Evolutionary conservation across 257 asterid species (phyloP).

Genomic region (Penstemon eatonii): DNA sequence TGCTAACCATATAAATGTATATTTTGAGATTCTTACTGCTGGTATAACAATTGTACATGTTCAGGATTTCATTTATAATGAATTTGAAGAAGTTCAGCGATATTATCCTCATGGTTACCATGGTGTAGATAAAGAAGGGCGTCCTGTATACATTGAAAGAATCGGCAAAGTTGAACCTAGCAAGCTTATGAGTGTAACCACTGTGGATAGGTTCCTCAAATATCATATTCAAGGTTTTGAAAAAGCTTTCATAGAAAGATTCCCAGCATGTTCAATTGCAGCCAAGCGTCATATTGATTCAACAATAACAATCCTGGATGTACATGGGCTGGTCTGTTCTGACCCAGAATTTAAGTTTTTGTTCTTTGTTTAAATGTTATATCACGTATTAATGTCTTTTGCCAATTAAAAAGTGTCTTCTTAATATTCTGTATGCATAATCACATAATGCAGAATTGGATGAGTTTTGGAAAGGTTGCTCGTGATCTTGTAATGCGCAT

Average conservation of each 20-base stretch:
- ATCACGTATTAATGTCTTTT: constrained; percentile 4
- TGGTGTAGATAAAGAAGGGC: constrained; percentile 92
- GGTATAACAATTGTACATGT: constrained; percentile 27
- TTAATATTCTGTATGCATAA: constrained; percentile 18
- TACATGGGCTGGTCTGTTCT: constrained; percentile 84
- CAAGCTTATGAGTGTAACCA: constrained; percentile 84
- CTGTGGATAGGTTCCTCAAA: constrained; percentile 82
- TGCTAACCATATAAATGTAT: constrained; percentile 13
- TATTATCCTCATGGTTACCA: constrained; percentile 96
- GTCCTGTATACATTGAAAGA: constrained; percentile 92
- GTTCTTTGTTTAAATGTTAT: constrained; percentile 19
- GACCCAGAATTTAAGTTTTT: constrained; percentile 23
- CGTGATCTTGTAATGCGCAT: constrained; percentile 87
- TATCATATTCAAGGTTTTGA: constrained; percentile 96
- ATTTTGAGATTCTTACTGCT: constrained; percentile 27
- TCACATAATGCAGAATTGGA: constrained; percentile 70
- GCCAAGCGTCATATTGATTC: constrained; percentile 90
- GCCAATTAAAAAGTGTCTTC: neutral
- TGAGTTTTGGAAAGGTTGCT: constrained; percentile 92
- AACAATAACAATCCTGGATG: constrained; percentile 83
- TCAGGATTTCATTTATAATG: constrained; percentile 87
- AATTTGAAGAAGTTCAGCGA: constrained; percentile 71
- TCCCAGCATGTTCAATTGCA: constrained; percentile 92
- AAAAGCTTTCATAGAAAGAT: constrained; percentile 68
- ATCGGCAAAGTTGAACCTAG: constrained; percentile 84